Percentiles rank a stretch among this genome's conserved stretches.
These are phyloP conservation scores for Saccharomycopsis selenospora DNA, from an alignment of 805 yeast species.

Conservation along the genomic window DNA sequence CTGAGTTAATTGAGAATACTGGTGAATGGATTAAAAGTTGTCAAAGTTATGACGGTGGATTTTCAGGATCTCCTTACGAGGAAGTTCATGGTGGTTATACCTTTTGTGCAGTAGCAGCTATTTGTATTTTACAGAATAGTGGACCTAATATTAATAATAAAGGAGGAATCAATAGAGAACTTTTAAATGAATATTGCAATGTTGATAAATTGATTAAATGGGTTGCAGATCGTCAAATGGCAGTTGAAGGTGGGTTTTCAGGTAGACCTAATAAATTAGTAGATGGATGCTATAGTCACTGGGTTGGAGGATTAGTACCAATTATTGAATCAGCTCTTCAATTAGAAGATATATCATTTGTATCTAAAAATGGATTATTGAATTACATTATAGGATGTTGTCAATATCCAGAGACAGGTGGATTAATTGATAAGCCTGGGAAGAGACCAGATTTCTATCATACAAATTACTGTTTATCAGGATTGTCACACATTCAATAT, in stretches of 20 bases:
- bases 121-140: slow-evolving; percentile 33
- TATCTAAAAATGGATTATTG: slow-evolving; percentile 52
- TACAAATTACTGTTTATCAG: slow-evolving; percentile 76
- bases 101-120: slow-evolving; percentile 74
- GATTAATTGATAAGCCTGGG: slow-evolving; percentile 85
- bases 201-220: slow-evolving; percentile 51
- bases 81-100: slow-evolving; percentile 41
- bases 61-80: slow-evolving; percentile 55
- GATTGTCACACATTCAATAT: slow-evolving; percentile 57
- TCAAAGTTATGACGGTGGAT: slow-evolving; percentile 94
- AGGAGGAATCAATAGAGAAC: slow-evolving; percentile 30
- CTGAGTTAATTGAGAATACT: slow-evolving; percentile 47
- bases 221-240: slow-evolving; percentile 62
- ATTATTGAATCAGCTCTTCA: slow-evolving; percentile 47
- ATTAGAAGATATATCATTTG: slow-evolving; percentile 21
- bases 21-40: slow-evolving; percentile 57
- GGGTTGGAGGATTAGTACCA: slow-evolving; percentile 81
- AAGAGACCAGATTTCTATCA: slow-evolving; percentile 79
- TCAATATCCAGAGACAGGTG: slow-evolving; percentile 57
- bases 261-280: slow-evolving; percentile 93
- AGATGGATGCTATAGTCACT: slow-evolving; percentile 92
- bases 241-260: slow-evolving; percentile 75
- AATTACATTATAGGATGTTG: slow-evolving; percentile 70
- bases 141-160: too few species aligned
- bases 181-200: slow-evolving; percentile 34